Evolutionary conservation across 1,139 yeast species (phyloP).

Genomic region (Sugiyamaella paludigena): DNA sequence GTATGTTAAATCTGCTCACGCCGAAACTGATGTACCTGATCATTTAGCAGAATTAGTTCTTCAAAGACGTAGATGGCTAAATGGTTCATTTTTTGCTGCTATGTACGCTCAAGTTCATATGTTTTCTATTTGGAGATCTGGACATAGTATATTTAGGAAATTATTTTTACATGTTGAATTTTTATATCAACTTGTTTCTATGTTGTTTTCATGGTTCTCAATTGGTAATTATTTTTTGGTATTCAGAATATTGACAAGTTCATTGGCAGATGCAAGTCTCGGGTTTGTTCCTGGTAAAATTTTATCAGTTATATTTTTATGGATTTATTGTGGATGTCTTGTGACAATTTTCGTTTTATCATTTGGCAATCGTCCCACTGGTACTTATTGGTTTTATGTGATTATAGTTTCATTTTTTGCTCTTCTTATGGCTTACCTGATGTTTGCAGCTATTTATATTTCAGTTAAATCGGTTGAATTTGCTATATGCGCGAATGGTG

Average conservation of each 20-base stretch:
- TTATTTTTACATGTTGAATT: slow-evolving; percentile 66
- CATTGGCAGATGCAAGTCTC: slow-evolving; percentile 55
- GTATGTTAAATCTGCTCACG: slow-evolving; percentile 73
- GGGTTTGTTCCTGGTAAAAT: slow-evolving; percentile 71
- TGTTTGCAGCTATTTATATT: slow-evolving; percentile 82
- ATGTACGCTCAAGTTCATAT: slow-evolving; percentile 71
- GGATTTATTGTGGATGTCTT: slow-evolving; percentile 87
- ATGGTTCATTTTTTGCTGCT: slow-evolving; percentile 83
- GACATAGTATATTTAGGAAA: slow-evolving; percentile 62
- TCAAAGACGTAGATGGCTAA: slow-evolving; percentile 82
- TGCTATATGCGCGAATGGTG: slow-evolving; percentile 42
- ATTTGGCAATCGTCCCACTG: slow-evolving; percentile 92
- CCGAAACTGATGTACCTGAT: slow-evolving; percentile 84
- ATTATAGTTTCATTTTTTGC: slow-evolving; percentile 90
- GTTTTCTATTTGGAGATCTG: slow-evolving; percentile 65
- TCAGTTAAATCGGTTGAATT: slow-evolving; percentile 68
- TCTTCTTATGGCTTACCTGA: slow-evolving; percentile 84
- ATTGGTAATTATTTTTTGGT: slow-evolving; percentile 74
- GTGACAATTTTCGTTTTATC: slow-evolving; percentile 88
- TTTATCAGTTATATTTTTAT: slow-evolving; percentile 74
- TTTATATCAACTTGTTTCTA: slow-evolving; percentile 61
- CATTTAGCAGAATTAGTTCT: slow-evolving; percentile 66
- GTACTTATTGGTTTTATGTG: slow-evolving; percentile 78
- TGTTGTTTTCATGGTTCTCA: slow-evolving; percentile 77
- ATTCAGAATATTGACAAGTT: slow-evolving; percentile 69